Evolutionary conservation across 106 monocot species (phyloP), one percentile per base, ranked within the genome.

Genomic region (Apostasia shenzhenica): DNA sequence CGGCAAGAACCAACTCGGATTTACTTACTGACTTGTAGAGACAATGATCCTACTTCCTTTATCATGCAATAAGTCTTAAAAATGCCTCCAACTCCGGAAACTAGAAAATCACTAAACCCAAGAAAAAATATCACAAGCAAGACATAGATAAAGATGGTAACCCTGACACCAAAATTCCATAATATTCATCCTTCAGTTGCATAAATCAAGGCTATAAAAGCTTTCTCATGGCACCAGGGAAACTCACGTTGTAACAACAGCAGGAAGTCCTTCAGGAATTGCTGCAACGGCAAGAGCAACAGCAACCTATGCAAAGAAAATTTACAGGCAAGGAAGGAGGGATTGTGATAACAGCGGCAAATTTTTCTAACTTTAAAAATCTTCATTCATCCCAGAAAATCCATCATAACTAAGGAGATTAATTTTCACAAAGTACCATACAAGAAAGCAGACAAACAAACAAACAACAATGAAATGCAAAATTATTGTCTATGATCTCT

Each of bases 271-370:
- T 82, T 95, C 95, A 60, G 95, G 95, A 78, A 95, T 95, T 44
- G 95, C 95, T 78, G 95, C 95, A 78, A 95, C 95, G 44, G 95
- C 95, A 72, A 95, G 84, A 75, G 95, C 95, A 71, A 95, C 95
- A 52, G 95, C 95, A 77, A 95, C 82, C 95, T 95, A 70, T 61
- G 11, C 42, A 65, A n/a, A 63, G 54, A 2, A 70, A 38, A 56
- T 7, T 37, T 50, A 71, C 37, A 67, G 7, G n/a, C n/a, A 67
- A 80, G 8, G 64, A 60, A 7, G 40, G 48, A 58, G 50, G 13
- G 45, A 54, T 1, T 12, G 12, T 62, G 41, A 13, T 13, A 2
- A 42, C 40, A 13, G 4, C 26, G 0, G 26, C 26, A 26, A 26
- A 26, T 26, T 26, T 26, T 26, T 26, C 26, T 26, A 26, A 26